phyloP scores from a whole-genome alignment of 257 asterid species.

The Nicotiana attenuata region DNA sequence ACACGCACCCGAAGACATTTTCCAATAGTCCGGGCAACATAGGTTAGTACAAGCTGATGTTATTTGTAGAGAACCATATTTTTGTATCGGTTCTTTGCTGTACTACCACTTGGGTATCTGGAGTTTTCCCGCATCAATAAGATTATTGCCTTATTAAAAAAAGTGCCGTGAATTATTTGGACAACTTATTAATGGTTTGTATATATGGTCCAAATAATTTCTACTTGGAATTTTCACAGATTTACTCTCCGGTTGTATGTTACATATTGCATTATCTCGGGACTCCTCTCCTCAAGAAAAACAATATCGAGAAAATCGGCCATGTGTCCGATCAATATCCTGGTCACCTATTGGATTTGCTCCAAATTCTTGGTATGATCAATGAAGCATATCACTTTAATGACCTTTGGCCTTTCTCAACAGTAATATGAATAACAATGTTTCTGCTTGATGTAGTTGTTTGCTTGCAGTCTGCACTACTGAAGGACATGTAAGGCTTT shows the following conservation, averaged over 20 bases:
- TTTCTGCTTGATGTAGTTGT: constrained; percentile 42
- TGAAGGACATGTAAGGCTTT: constrained; percentile 67
- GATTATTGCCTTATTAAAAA: not conserved
- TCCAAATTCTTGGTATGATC: constrained; percentile 66
- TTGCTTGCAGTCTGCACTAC: constrained; percentile 91
- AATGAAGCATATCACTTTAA: not conserved
- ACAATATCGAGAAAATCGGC: constrained; percentile 25
- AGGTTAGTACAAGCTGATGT: not conserved
- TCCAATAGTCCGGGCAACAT: too few relatives aligned
- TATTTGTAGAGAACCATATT: not conserved
- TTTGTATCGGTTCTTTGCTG: not conserved
- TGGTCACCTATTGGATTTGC: constrained; percentile 95
- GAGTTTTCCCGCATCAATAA: not conserved
- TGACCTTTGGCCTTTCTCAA: not conserved
- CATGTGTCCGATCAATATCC: constrained; percentile 76
- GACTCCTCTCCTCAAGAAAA: constrained; percentile 22
- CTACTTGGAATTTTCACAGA: constrained; percentile 30
- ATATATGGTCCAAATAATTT: not conserved
- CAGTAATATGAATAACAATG: not conserved
- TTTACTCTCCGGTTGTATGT: constrained; percentile 61
- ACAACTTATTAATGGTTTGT: not conserved
- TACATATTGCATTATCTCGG: constrained; percentile 56
- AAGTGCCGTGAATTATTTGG: not conserved
- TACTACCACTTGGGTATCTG: not conserved
- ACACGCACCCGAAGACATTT: too few relatives aligned